These are phyloP conservation scores for Corchorus capsularis DNA, from an alignment of 345 rosid genomes.

Conservation along the genomic window DNA sequence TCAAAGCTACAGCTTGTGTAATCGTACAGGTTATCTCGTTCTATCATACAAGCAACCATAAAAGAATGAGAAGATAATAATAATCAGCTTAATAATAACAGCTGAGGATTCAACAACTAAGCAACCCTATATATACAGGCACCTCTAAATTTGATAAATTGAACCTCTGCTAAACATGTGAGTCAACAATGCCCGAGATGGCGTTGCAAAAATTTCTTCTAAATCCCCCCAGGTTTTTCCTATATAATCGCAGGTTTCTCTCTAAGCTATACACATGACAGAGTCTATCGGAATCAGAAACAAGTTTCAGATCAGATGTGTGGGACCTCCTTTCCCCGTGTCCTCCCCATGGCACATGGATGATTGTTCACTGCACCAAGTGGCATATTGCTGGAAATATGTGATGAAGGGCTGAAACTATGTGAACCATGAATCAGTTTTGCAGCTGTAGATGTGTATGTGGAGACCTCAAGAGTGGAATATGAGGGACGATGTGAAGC, in stretches of 20 bases:
- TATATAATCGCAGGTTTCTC: not conserved
- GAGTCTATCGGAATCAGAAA: not conserved
- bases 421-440: conserved; percentile 25
- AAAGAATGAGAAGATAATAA: not conserved
- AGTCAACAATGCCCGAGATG: not conserved
- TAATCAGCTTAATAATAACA: not conserved
- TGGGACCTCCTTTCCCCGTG: conserved; percentile 36
- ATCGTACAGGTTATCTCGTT: not conserved
- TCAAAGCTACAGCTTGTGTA: not conserved
- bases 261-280: not conserved
- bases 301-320: conserved; percentile 27
- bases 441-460: not conserved
- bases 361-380: conserved; percentile 33
- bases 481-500: conserved; percentile 24
- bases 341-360: conserved; percentile 32
- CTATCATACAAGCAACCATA: not conserved
- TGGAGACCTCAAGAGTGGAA: conserved; percentile 23
- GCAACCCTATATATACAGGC: not conserved
- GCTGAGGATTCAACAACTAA: not conserved
- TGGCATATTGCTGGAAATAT: conserved; percentile 29
- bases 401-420: conserved; percentile 32
- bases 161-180: not conserved
- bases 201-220: not conserved
- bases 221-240: not conserved
- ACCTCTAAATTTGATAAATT: not conserved